phyloP scores from a whole-genome alignment of 2,329 filamentous ascomycete genomes.

The Xylariaceae sp. region DNA sequence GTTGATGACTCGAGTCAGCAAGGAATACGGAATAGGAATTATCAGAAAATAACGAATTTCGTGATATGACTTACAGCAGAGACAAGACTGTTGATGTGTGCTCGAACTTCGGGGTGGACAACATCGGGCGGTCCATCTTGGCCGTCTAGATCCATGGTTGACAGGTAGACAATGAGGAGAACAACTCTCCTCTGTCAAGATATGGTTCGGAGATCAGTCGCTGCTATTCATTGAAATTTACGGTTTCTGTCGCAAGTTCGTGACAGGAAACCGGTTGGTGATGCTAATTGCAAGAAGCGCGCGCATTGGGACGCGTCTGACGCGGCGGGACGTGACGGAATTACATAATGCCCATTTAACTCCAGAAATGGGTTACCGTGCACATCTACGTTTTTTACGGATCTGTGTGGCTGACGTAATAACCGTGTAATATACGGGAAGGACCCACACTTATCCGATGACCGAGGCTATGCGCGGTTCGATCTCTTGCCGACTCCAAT shows the following conservation, averaged over 20 bases:
- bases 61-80: slow-evolving; percentile 65
- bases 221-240: slow-evolving; percentile 8
- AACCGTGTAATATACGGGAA: not conserved
- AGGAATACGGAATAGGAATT: not conserved
- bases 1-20: slow-evolving; percentile 21
- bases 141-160: slow-evolving; percentile 46
- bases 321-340: slow-evolving; percentile 18
- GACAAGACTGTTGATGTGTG: slow-evolving; percentile 88
- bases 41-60: not conserved
- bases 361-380: not conserved
- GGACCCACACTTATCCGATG: slow-evolving; percentile 27
- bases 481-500: not conserved
- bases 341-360: not conserved
- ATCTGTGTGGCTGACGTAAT: not conserved
- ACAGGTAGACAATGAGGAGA: slow-evolving; percentile 14
- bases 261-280: not conserved
- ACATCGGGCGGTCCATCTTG: slow-evolving; percentile 50
- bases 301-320: slow-evolving; percentile 22
- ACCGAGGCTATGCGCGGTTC: slow-evolving; percentile 30
- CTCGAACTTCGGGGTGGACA: slow-evolving; percentile 87
- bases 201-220: slow-evolving; percentile 14
- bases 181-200: slow-evolving; percentile 19
- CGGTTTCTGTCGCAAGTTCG: not conserved
- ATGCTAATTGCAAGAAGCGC: not conserved
- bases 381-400: not conserved